phyloP scores from a whole-genome alignment of 805 yeast species.

The Maudiozyma serrabonitensis region DNA sequence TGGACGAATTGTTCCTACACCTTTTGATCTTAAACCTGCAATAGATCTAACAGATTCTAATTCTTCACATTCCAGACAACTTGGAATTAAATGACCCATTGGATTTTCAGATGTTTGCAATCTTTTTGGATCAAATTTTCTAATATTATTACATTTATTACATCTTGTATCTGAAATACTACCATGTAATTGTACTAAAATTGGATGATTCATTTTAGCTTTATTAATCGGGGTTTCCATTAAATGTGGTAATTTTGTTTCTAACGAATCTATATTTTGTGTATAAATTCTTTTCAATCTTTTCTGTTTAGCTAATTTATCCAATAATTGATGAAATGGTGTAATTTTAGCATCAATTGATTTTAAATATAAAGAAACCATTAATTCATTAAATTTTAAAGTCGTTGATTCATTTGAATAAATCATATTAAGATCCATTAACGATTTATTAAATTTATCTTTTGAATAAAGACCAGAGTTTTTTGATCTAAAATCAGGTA shows the following conservation, averaged over 20 bases:
- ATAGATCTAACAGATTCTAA: constrained; percentile 44
- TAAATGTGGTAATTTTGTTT: constrained; percentile 38
- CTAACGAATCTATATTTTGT: constrained; percentile 81
- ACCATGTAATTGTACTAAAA: constrained; percentile 77
- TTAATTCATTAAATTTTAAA: constrained; percentile 62
- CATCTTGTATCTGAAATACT: constrained; percentile 65
- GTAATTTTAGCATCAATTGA: constrained; percentile 57
- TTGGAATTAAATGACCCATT: constrained; percentile 29
- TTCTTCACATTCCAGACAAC: constrained; percentile 59
- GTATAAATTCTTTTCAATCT: constrained; percentile 70
- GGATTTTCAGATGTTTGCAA: constrained; percentile 25
- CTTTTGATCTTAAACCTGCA: constrained; percentile 59
- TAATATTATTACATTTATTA: constrained; percentile 58
- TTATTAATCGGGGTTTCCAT: constrained; percentile 35
- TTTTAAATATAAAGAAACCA: constrained; percentile 48
- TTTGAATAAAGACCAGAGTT: constrained; percentile 61
- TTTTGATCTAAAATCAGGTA: constrained; percentile 78
- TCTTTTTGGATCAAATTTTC: constrained; percentile 42
- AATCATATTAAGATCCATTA: constrained; percentile 65
- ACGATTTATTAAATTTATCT: constrained; percentile 45
- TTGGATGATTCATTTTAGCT: constrained; percentile 35
- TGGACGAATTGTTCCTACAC: constrained; percentile 52
- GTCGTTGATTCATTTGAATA: constrained; percentile 56
- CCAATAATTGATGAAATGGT: constrained; percentile 58
- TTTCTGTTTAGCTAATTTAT: constrained; percentile 49